These are phyloP conservation scores for Pholiota conissans DNA, from an alignment of 768 basidiomycete species.

Conservation along the genomic window DNA sequence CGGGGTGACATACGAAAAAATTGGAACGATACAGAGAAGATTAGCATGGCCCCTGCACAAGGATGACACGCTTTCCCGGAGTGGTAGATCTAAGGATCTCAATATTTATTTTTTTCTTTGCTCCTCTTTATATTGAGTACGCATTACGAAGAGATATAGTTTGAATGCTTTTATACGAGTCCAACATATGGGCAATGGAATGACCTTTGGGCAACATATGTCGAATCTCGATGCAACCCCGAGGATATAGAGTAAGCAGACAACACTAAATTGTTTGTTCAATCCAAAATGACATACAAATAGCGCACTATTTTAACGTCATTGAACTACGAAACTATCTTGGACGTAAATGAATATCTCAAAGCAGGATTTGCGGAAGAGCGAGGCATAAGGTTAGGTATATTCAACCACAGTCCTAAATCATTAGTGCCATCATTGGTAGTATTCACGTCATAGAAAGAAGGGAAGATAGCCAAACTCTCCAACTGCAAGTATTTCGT, in stretches of 20 bases:
- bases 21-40: conserved; percentile 99
- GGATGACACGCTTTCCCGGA: conserved; percentile 99
- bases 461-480: not conserved
- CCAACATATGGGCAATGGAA: too few relatives aligned
- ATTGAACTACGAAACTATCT: too few relatives aligned
- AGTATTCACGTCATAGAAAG: not conserved
- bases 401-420: not conserved
- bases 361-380: not conserved
- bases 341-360: too few relatives aligned
- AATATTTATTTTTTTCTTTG: conserved; percentile 57
- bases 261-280: too few relatives aligned
- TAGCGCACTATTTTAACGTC: too few relatives aligned
- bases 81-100: conserved; percentile 70
- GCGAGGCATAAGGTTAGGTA: not conserved
- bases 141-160: too few relatives aligned
- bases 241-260: too few relatives aligned
- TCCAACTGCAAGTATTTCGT: not conserved
- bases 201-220: too few relatives aligned
- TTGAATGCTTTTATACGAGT: too few relatives aligned
- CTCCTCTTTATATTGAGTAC: too few relatives aligned
- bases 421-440: not conserved
- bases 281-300: too few relatives aligned
- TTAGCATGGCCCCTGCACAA: conserved; percentile 99
- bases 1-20: conserved; percentile 96
- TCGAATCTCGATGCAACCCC: too few relatives aligned